Evolutionary conservation across 148 eudicot species (phyloP).

Genomic region (Selenicereus undatus): DNA sequence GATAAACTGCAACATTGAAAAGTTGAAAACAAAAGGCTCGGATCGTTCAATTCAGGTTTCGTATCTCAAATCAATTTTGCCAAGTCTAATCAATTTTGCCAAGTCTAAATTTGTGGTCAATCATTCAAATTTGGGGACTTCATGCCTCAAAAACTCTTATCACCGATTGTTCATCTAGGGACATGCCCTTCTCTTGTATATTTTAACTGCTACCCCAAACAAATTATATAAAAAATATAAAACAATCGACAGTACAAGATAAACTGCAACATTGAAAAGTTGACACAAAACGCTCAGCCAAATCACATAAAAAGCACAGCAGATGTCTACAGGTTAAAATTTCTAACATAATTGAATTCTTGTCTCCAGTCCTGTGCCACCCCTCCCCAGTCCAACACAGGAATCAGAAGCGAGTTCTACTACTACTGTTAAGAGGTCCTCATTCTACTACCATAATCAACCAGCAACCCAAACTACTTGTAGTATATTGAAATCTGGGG

Average conservation of each 20-base stretch:
- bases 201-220: neutral
- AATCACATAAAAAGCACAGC: neutral
- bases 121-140: too few species aligned
- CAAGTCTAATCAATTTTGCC: too few species aligned
- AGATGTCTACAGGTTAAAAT: conserved; percentile 1
- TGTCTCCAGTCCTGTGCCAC: neutral
- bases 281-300: neutral
- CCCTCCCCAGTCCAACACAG: neutral
- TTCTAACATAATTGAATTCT: neutral
- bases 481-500: conserved; percentile 54
- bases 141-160: too few species aligned
- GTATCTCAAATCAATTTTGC: too few species aligned
- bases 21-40: too few species aligned
- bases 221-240: too few species aligned
- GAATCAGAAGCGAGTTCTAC: neutral
- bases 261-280: neutral
- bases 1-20: neutral
- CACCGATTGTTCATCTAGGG: too few species aligned
- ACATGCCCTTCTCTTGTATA: too few species aligned
- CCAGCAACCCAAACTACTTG: conserved; percentile 22
- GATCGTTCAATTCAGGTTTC: too few species aligned
- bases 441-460: neutral
- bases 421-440: neutral
- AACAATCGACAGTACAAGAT: neutral
- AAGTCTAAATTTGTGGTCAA: too few species aligned